These are phyloP conservation scores for Plasmodium coatneyi DNA, from an alignment of 169 alveolate genomes.

Conservation along the genomic window DNA sequence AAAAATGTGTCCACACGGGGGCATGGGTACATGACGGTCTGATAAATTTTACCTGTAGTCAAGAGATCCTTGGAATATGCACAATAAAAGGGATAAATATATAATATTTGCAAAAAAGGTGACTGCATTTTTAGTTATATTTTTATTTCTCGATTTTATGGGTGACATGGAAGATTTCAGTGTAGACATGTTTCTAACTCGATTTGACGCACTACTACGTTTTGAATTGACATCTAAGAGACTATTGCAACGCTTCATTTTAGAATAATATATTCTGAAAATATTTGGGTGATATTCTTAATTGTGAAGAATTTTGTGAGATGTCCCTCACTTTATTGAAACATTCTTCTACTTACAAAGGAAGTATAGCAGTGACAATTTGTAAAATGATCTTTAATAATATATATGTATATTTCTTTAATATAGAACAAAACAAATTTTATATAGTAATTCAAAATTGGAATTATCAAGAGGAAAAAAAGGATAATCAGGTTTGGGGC, in stretches of 20 bases:
- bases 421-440: neutral
- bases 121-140: neutral
- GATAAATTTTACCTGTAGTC: neutral
- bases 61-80: neutral
- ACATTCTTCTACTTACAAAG: neutral
- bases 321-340: neutral
- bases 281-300: neutral
- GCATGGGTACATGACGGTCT: neutral
- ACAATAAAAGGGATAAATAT: neutral
- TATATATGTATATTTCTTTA: neutral
- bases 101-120: neutral
- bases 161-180: neutral
- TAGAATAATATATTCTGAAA: neutral
- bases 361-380: neutral
- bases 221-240: neutral
- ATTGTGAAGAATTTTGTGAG: neutral
- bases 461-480: neutral
- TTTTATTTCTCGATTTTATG: neutral
- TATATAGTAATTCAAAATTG: neutral
- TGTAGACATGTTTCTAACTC: neutral
- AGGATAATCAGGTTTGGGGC: neutral
- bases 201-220: neutral
- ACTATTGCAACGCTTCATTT: neutral
- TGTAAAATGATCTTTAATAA: neutral
- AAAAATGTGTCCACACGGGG: neutral